Evolutionary conservation across 192 early-diverging fungal species (phyloP).

Genomic region (Rhizophagus prolifer): DNA sequence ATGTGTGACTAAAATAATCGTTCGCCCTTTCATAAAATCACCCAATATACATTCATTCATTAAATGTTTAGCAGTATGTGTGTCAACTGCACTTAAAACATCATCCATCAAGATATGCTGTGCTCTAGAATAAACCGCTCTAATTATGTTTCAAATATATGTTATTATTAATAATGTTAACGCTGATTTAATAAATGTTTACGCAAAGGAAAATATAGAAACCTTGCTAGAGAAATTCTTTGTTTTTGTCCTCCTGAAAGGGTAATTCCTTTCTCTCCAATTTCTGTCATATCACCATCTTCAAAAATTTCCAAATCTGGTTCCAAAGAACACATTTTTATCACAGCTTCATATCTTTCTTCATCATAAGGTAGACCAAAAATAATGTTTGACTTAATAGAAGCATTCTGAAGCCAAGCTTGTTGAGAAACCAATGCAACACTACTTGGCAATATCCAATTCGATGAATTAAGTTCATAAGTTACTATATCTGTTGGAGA

Average conservation of each 20-base stretch:
- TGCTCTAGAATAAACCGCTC: conserved; percentile 77
- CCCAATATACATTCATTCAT: conserved; percentile 71
- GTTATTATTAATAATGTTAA: too few relatives aligned
- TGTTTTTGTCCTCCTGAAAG: conserved; percentile 93
- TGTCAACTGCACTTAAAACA: conserved; percentile 91
- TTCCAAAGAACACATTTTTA: conserved; percentile 81
- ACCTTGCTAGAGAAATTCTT: conserved; percentile 60
- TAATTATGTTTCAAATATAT: conserved; percentile 8
- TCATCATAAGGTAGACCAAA: conserved; percentile 81
- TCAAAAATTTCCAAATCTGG: conserved; percentile 85
- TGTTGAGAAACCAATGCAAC: conserved; percentile 82
- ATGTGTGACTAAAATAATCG: conserved; percentile 88
- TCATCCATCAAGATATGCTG: conserved; percentile 79
- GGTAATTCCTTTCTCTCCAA: conserved; percentile 88
- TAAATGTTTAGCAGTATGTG: conserved; percentile 87
- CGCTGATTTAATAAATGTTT: conserved; percentile 28
- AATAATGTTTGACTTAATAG: conserved; percentile 48
- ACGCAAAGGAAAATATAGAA: conserved; percentile 60
- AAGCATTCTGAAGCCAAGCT: conserved; percentile 61
- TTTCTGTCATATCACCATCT: conserved; percentile 89
- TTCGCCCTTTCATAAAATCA: conserved; percentile 72
- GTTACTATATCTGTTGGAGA: not conserved
- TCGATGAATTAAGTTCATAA: conserved; percentile 25
- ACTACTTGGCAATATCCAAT: conserved; percentile 47
- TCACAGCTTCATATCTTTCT: conserved; percentile 49